These are phyloP conservation scores for Tylopilus subfusipes DNA, from an alignment of 768 basidiomycete species.

Conservation along the genomic window DNA sequence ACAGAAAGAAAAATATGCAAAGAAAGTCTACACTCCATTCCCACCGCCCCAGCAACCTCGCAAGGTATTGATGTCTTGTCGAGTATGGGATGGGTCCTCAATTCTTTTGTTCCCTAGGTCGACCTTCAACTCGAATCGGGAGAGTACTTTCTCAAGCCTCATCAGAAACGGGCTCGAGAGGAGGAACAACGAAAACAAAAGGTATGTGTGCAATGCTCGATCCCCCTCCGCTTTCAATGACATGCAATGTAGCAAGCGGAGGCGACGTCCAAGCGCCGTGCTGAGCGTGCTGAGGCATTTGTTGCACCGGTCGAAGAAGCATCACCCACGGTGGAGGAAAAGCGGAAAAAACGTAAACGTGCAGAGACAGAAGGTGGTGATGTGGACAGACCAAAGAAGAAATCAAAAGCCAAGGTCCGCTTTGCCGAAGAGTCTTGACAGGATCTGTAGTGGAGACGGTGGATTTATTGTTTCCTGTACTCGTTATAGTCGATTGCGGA, in stretches of 20 bases:
- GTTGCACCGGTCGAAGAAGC: constrained; percentile 80
- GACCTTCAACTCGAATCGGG: constrained; percentile 94
- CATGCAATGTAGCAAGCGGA: constrained; percentile 65
- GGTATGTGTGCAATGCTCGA: constrained; percentile 16
- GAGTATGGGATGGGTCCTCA: constrained; percentile 5
- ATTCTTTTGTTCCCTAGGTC: constrained; percentile 43
- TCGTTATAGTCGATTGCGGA: background rate
- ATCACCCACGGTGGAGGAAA: constrained; percentile 75
- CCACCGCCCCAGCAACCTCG: constrained; percentile 91
- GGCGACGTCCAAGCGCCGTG: constrained; percentile 62
- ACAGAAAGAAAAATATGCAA: constrained; percentile 53
- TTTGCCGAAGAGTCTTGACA: constrained; percentile 14
- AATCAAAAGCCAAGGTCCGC: constrained; percentile 25
- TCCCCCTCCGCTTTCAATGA: background rate
- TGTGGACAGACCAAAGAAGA: constrained; percentile 42
- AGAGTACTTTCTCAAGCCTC: constrained; percentile 95
- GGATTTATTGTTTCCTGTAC: constrained; percentile 7
- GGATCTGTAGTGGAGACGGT: background rate
- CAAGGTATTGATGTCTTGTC: constrained; percentile 53
- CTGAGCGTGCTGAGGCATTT: constrained; percentile 83
- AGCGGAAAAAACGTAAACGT: constrained; percentile 53
- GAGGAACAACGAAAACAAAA: constrained; percentile 71
- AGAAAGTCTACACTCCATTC: constrained; percentile 98
- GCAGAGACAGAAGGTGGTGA: constrained; percentile 40
- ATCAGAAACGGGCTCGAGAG: constrained; percentile 80